phyloP scores from a whole-genome alignment of 306 rosid genomes.

The Carpinus viminea region DNA sequence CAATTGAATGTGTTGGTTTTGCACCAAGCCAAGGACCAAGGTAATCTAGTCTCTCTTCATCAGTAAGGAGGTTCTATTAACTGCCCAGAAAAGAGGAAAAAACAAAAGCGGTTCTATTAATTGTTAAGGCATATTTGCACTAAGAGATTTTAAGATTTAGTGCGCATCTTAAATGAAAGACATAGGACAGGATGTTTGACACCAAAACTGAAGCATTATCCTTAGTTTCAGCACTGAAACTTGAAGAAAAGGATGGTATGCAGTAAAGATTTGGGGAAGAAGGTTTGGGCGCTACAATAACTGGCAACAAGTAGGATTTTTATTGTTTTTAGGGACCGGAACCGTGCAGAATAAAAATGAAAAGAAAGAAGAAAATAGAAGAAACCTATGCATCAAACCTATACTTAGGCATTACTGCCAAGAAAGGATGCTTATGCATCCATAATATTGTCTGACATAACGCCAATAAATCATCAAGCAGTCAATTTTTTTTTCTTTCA shows the following conservation, averaged over 20 bases:
- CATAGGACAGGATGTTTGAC: neutral
- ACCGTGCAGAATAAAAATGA: neutral
- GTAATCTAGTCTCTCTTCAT: constrained; percentile 10
- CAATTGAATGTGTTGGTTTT: constrained; percentile 76
- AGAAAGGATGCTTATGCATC: neutral
- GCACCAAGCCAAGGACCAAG: constrained; percentile 59
- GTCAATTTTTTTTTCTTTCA: neutral
- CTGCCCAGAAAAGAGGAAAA: neutral
- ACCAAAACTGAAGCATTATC: neutral
- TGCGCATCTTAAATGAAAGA: neutral
- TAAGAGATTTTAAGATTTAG: neutral
- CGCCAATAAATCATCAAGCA: neutral
- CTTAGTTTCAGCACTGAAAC: neutral
- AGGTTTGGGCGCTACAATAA: neutral
- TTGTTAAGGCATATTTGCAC: neutral
- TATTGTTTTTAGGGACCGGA: neutral
- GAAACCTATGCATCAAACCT: neutral
- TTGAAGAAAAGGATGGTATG: neutral
- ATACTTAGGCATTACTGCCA: neutral
- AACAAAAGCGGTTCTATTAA: neutral
- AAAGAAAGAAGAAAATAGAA: neutral
- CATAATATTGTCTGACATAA: neutral
- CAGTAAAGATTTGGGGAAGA: neutral
- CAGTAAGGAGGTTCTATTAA: neutral
- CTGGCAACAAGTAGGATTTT: neutral